A percentile compares a stretch with the other conserved stretches of the same genome.
These are phyloP conservation scores for Paecilomyces formosus DNA, from an alignment of 2,329 filamentous ascomycete species.

Conservation along the genomic window DNA sequence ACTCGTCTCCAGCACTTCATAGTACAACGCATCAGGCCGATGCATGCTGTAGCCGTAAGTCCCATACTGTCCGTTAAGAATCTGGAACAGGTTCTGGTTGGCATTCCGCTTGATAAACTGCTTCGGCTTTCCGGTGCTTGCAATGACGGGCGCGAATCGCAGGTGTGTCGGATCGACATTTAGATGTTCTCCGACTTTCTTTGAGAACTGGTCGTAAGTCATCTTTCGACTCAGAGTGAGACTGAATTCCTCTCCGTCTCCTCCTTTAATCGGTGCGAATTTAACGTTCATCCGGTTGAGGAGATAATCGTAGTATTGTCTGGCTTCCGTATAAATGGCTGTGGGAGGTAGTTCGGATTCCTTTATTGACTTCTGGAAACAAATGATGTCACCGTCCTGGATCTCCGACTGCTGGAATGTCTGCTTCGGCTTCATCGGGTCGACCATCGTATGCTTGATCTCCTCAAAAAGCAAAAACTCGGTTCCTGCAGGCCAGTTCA, in stretches of 20 bases:
- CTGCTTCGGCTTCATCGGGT: slow-evolving; percentile 83
- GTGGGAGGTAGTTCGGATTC: slow-evolving; percentile 31
- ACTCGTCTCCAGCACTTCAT: slow-evolving; percentile 90
- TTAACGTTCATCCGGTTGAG: slow-evolving; percentile 72
- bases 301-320: slow-evolving; percentile 88
- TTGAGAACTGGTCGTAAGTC: slow-evolving; percentile 77
- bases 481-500: slow-evolving; percentile 77
- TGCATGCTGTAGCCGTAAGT: slow-evolving; percentile 62
- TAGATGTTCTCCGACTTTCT: slow-evolving; percentile 73
- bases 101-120: slow-evolving; percentile 64
- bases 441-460: slow-evolving; percentile 97
- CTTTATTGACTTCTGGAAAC: slow-evolving; percentile 66
- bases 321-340: slow-evolving; percentile 58
- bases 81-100: slow-evolving; percentile 66
- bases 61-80: slow-evolving; percentile 68
- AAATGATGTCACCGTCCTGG: slow-evolving; percentile 94
- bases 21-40: slow-evolving; percentile 73
- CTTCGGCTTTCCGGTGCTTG: slow-evolving; percentile 69
- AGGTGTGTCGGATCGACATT: slow-evolving; percentile 76
- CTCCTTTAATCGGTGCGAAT: slow-evolving; percentile 59
- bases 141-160: slow-evolving; percentile 82
- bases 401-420: slow-evolving; percentile 87
- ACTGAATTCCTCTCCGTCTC: slow-evolving; percentile 59
- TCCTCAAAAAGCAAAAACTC: slow-evolving; percentile 79
- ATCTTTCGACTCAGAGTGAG: slow-evolving; percentile 80